Conservation (phyloP, 2,329 filamentous ascomycete genomes). For the Cyphellophora attinorum region DNA sequence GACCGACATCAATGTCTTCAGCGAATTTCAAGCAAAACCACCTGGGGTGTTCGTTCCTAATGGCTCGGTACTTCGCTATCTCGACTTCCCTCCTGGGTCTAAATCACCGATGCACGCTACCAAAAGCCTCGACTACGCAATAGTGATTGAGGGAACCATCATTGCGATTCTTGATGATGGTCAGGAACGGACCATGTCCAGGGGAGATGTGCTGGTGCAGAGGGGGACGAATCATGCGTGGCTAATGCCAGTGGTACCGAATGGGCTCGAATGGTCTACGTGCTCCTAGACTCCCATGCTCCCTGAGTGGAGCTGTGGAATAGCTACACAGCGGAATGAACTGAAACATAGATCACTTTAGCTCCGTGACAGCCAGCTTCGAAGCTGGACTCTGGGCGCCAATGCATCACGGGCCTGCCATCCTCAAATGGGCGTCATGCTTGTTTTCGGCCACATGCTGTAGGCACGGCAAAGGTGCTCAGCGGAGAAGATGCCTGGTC, state of each 20-base stretch:
- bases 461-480: too few species aligned
- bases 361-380: too few species aligned
- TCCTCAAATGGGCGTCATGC: too few species aligned
- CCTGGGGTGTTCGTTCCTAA: slow-evolving; percentile 11
- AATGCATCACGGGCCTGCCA: too few species aligned
- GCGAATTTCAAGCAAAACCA: slow-evolving; percentile 4
- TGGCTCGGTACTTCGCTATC: slow-evolving; percentile 17
- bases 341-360: too few species aligned
- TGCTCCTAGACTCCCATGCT: slow-evolving; percentile 12
- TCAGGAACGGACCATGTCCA: slow-evolving; percentile 33
- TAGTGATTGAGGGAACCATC: slow-evolving; percentile 44
- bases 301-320: too few species aligned
- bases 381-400: too few species aligned
- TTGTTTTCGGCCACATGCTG: too few species aligned
- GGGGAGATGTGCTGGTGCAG: slow-evolving; percentile 46
- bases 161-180: slow-evolving; percentile 43
- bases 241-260: slow-evolving; percentile 22
- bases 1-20: slow-evolving; percentile 5
- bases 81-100: slow-evolving; percentile 37
- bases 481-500: too few species aligned
- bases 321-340: too few species aligned
- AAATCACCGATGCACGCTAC: slow-evolving; percentile 43
- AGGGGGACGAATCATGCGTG: slow-evolving; percentile 33
- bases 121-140: slow-evolving; percentile 43
- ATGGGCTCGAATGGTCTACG: slow-evolving; percentile 14